Conservation (phyloP, 1,139 yeast species). For the Debaryomycetaceae sp. region DNA sequence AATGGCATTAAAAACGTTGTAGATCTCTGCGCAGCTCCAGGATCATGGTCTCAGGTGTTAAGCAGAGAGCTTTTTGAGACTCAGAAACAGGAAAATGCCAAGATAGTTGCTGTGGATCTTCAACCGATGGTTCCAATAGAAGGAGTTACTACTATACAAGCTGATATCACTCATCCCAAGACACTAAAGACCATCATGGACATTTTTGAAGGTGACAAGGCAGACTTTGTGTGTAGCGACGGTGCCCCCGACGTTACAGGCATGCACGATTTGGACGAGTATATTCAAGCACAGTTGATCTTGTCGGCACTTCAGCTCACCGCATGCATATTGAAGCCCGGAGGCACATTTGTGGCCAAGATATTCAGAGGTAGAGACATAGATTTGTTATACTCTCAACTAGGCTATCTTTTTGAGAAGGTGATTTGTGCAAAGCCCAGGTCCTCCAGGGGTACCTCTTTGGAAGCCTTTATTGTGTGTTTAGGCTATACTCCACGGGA, state of each 20-base stretch:
- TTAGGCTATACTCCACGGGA: conserved; percentile 77
- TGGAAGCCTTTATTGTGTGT: conserved; percentile 93
- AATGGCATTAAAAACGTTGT: conserved; percentile 78
- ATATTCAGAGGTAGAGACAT: conserved; percentile 95
- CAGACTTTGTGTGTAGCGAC: conserved; percentile 94
- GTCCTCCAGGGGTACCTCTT: conserved; percentile 87
- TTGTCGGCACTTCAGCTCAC: conserved; percentile 88
- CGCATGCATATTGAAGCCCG: conserved; percentile 79
- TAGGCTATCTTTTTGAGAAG: conserved; percentile 76
- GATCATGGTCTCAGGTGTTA: conserved; percentile 98
- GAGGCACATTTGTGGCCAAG: conserved; percentile 93
- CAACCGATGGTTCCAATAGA: conserved; percentile 97
- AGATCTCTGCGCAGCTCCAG: conserved; percentile 98
- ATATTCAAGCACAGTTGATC: conserved; percentile 91
- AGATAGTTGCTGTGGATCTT: conserved; percentile 89
- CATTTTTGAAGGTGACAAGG: conserved; percentile 85
- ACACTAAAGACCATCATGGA: conserved; percentile 73
- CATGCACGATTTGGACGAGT: conserved; percentile 91
- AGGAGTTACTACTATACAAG: conserved; percentile 85
- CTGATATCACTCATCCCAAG: conserved; percentile 94
- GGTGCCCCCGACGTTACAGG: conserved; percentile 99
- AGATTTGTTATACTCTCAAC: conserved; percentile 83
- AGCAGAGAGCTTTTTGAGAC: conserved; percentile 59
- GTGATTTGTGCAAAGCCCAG: conserved; percentile 96
- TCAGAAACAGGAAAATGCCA: conserved; percentile 43